Evolutionary conservation across 208 protist genomes (phyloP).

Genomic region (Trypanosoma rangeli): DNA sequence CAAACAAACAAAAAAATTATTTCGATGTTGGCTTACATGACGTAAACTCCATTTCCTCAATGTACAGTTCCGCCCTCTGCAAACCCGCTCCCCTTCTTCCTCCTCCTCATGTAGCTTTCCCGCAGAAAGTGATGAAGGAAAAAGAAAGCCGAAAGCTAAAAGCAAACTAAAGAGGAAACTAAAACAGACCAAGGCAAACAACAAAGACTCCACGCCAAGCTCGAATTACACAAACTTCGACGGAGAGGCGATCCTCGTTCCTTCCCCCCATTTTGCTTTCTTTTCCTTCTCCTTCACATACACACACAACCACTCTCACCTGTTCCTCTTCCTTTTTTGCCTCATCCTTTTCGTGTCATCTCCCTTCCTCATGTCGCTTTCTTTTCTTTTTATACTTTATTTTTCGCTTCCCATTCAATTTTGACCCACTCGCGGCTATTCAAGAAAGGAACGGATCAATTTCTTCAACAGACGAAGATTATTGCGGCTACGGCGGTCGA

Average conservation of each 20-base stretch:
- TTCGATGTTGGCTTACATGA: no score
- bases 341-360: no score
- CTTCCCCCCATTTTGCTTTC: constrained; percentile 15
- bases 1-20: no score
- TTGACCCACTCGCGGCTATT: neutral
- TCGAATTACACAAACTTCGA: neutral
- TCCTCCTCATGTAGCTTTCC: no score
- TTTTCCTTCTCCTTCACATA: neutral
- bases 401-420: neutral
- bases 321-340: neutral
- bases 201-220: neutral
- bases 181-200: constrained; percentile 16
- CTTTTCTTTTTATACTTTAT: neutral
- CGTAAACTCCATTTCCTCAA: no score
- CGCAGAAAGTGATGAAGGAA: no score
- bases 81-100: no score
- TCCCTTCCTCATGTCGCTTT: neutral
- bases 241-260: neutral
- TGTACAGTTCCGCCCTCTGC: no score
- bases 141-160: no score
- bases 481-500: constrained; percentile 79
- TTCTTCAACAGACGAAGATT: constrained; percentile 64
- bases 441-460: constrained; percentile 55
- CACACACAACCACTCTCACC: neutral
- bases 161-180: neutral